Base-by-base conservation (phyloP, 2,329 filamentous ascomycete genomes). In the Fusarium buxicola region DNA sequence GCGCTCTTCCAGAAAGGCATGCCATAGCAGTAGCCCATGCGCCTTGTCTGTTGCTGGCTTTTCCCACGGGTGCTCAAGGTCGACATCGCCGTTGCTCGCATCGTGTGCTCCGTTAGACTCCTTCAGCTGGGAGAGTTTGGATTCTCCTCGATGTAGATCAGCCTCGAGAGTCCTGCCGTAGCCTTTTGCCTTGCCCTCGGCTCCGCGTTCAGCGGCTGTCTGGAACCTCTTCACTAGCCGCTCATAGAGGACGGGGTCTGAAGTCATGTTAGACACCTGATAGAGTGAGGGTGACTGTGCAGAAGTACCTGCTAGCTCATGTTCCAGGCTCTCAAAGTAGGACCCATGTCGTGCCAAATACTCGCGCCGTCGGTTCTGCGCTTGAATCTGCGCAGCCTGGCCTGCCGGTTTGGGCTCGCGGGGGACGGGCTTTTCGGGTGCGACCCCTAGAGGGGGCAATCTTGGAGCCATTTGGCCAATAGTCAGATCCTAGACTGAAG, bases 191-290 rank as follows among this genome's bases (percentile, higher is more conserved):
- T 86, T 86, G 8, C 89, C 90, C 68, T 94, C 91, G 7, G 84
- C 84, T 72, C 92, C 87, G 49, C 92, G 86, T 77, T 96, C 92
- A 5, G 83, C 80, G 3, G 88, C 78, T 1, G 88, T 89, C 65
- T 94, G 91, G 74, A 93, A 94, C 47, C 86, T 87, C 48, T 92
- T 87, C 58, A 97, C 85, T 21, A 96, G 82, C 49, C 86, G 85
- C 74, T 96, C 91, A 80, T 96, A 96, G 28, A 96, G 84, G 8
- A 94, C 79, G 1, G 92, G 92, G 76, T 95, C 91, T 84, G 55
- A 44, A 51, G 56, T 53, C 35, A 65, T 55, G 58, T 47, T 51
- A 18, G n/a, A n/a, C n/a, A n/a, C n/a, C n/a, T n/a, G n/a, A n/a
- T n/a, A 34, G 34, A 40, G 41, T 25, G 9, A 32, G 28, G 15